Evolutionary conservation across 2,329 filamentous ascomycete genomes (phyloP), one percentile per base, ranked within the genome.

Genomic region (Aureobasidium uvarum): DNA sequence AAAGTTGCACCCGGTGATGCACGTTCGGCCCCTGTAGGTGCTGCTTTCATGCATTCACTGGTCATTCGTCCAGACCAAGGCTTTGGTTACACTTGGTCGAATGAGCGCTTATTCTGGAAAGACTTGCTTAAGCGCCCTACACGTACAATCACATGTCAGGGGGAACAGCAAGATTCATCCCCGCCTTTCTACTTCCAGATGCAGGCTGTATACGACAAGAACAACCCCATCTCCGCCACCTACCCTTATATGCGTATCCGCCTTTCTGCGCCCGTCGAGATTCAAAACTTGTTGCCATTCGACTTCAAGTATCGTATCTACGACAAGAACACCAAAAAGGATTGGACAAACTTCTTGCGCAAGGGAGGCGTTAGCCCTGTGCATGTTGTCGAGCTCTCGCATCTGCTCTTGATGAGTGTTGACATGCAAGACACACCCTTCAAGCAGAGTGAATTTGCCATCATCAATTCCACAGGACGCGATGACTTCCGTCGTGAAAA

Each of bases 291-390:
- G 50, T 80, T 99, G 43, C 95, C 95, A 0, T 98, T 95, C 74
- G 95, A 99, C 77, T 99, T 99, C 86, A 98, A 99, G 77, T 99
- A 99, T 76, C 88, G 94, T 64, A 98, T 99, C 64, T 99, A 98
- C 74, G 95, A 99, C 80, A 97, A 96, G 80, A 96, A 96, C 76
- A 97, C 93, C 0, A 96, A 94, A 81, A 96, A 96, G 75, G 95
- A 99, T 75, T 99, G 95, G 95, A 96, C 92, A 5, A 99, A 99
- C 76, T 99, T 99, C 79, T 80, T 99, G 54, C 87, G 95, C 66
- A 98, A 97, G 77, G 95, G 96, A 31, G 96, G 96, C 16, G 89
- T 98, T 65, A 99, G 95, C 75, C 96, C 96, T 0, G 93, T 99
- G 0, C 95, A 99, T 74, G 93, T 98, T 11, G 94, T 98, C 20